Evolutionary conservation across 768 basidiomycete species (phyloP), one percentile per base, ranked within the genome.

Genomic region (Nevesoporus exiguus): DNA sequence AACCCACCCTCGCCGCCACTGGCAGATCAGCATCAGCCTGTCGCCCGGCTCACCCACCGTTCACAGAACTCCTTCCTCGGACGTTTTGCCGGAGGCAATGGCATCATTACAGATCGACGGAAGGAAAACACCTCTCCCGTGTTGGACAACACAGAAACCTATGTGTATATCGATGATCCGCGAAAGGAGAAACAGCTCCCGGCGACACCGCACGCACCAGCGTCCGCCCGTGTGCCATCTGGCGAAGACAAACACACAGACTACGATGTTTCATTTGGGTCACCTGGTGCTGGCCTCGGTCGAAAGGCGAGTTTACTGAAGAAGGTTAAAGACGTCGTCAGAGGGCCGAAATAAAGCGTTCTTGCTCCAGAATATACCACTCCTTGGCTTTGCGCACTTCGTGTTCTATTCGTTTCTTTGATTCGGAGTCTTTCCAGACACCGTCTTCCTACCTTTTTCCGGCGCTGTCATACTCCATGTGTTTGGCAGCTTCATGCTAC

Each of bases 241-340:
- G 58, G 61, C 7, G 71, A 67, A 47, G 71, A 71, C 49, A 65
- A 50, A 29, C 65, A 69, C 29, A 77, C 66, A n/a, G 85, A 87
- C 63, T 80, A 81, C 64, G 84, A 84, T 43, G 70, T 68, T 48
- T 48, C 66, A 34, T 62, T 59, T 50, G 59, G 62, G 49, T 70
- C 72, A 5, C 73, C 80, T 21, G 72, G 71, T 4, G 63, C 64
- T 8, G 74, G 76, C 22, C 76, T 92, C 1, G 84, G 83, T 43
- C 78, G 90, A 64, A 91, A 84, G 78, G 78, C 86, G 1, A 90
- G 88, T 65, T 72, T 92, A 54, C 79, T 91, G 76, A 86, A 86
- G 80, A 90, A 87, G 68, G 81, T 91, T 51, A 85, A 85, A 59
- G 79, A 80, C 41, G 90, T 78, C 6, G 87, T 90, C 47, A 82